Evolutionary conservation across 768 basidiomycete genomes (phyloP), one percentile per base, ranked within the genome.

Genomic region (Lentinus brumalis): DNA sequence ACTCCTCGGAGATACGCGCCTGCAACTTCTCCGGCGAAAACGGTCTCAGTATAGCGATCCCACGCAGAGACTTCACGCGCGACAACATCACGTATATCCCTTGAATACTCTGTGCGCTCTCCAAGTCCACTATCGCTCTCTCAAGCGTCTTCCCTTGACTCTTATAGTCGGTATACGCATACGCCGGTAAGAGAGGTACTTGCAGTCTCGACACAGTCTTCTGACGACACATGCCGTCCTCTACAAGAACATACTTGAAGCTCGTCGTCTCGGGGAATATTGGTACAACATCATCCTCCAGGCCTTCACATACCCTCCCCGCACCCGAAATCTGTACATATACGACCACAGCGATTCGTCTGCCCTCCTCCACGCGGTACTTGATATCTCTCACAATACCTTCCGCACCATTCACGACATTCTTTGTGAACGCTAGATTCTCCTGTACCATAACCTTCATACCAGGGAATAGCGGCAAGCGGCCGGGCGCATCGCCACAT

Each of bases 11-110:
- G n/a, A n/a, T n/a, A n/a, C n/a, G n/a, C n/a, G n/a, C n/a, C n/a
- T n/a, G n/a, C n/a, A n/a, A n/a, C n/a, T n/a, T n/a, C n/a, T n/a
- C n/a, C n/a, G n/a, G n/a, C n/a, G n/a, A n/a, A n/a, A 74, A 74
- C 45, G 59, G 60, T 7, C 70, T 15, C 10, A 74, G 32, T 5
- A 74, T 67, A 9, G 64, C 59, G 3, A 74, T 15, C 0, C 70
- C 70, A 8, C 56, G 16, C 9, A 74, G 30, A 1, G 53, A 55
- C 18, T 56, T 65, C 1, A 71, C 70, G 18, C 71, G 29, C 0
- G 73, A 74, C 2, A 74, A 53, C 71, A 74, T 74, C 1, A 74
- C 73, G 54, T 74, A 74, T 1, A 67, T 61, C 0, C 69, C 64
- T 57, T 71, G 69, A 12, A 53, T 29, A 5, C 50, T 52, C 16